Percentiles rank a stretch among this genome's conserved stretches.
These are phyloP conservation scores for Biscutella laevigata DNA, from an alignment of 441 rosid genomes.

Conservation along the genomic window DNA sequence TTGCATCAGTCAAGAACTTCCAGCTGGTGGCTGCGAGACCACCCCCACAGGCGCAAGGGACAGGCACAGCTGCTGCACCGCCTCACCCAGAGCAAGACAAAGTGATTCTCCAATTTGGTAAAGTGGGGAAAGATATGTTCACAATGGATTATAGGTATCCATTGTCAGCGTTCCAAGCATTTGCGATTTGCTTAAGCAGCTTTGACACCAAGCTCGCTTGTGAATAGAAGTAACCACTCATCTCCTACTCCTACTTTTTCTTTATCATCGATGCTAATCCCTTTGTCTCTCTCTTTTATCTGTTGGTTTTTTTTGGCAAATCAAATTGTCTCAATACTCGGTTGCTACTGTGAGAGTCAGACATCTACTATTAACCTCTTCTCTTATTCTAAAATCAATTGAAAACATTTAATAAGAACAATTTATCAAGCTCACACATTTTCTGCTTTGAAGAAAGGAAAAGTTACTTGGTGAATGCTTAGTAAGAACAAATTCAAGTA, in stretches of 20 bases:
- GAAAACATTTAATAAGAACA: neutral
- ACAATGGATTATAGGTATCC: slow-evolving; percentile 98
- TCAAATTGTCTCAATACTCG: slow-evolving; percentile 17
- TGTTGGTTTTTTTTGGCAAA: slow-evolving; percentile 1
- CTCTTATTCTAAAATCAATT: slow-evolving; percentile 9
- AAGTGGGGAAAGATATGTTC: slow-evolving; percentile 92
- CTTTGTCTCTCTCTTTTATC: neutral
- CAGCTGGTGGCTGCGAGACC: slow-evolving; percentile 84
- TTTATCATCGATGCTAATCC: slow-evolving; percentile 19
- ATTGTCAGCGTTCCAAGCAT: slow-evolving; percentile 92
- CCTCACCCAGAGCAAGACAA: slow-evolving; percentile 63
- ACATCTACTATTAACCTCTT: slow-evolving; percentile 22
- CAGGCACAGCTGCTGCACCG: slow-evolving; percentile 23
- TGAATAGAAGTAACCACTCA: slow-evolving; percentile 37
- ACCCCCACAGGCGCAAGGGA: slow-evolving; percentile 35
- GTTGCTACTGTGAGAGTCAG: slow-evolving; percentile 18
- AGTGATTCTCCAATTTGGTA: slow-evolving; percentile 93
- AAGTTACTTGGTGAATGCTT: too few relatives aligned
- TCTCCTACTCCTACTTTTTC: too few relatives aligned
- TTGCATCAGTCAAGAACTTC: slow-evolving; percentile 93
- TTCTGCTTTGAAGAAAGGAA: neutral
- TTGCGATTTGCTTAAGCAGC: slow-evolving; percentile 94
- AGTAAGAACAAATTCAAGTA: too few relatives aligned
- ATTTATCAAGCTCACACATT: neutral
- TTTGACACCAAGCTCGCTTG: slow-evolving; percentile 96